These are phyloP conservation scores for Daldinia sp. DNA, from an alignment of 2,329 filamentous ascomycete species.

Conservation along the genomic window DNA sequence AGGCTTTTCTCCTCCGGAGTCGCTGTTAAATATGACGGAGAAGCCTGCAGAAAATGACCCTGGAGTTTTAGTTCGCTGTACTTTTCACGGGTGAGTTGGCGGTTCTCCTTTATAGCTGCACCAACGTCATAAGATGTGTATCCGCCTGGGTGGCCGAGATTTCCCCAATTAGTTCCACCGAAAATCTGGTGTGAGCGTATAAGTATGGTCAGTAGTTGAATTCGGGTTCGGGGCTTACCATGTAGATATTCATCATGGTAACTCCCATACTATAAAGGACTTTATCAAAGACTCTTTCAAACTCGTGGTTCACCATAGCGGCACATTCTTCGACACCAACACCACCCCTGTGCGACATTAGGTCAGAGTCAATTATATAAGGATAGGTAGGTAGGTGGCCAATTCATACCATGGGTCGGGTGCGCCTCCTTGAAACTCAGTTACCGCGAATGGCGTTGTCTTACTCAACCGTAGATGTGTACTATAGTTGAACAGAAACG, in stretches of 20 bases:
- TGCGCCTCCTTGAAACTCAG: conserved; percentile 4
- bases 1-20: background rate
- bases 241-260: conserved; percentile 1
- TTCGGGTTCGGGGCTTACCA: background rate
- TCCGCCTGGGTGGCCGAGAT: background rate
- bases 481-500: background rate
- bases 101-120: conserved; percentile 5
- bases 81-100: conserved; percentile 1
- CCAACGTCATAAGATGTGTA: conserved; percentile 5
- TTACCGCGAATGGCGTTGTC: background rate
- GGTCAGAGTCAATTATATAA: background rate
- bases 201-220: background rate
- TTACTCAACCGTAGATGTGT: background rate
- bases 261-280: conserved; percentile 1
- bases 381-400: background rate
- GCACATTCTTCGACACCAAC: too few species aligned
- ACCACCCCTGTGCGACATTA: too few species aligned
- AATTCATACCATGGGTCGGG: conserved; percentile 2
- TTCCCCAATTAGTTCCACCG: conserved; percentile 6
- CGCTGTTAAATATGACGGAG: background rate
- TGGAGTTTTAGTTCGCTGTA: conserved; percentile 7
- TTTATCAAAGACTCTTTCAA: background rate
- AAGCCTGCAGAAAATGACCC: background rate
- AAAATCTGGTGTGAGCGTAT: background rate
- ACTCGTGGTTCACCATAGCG: background rate